phyloP scores from a whole-genome alignment of 2,329 filamentous ascomycete genomes.

The Epichloe glyceriae region DNA sequence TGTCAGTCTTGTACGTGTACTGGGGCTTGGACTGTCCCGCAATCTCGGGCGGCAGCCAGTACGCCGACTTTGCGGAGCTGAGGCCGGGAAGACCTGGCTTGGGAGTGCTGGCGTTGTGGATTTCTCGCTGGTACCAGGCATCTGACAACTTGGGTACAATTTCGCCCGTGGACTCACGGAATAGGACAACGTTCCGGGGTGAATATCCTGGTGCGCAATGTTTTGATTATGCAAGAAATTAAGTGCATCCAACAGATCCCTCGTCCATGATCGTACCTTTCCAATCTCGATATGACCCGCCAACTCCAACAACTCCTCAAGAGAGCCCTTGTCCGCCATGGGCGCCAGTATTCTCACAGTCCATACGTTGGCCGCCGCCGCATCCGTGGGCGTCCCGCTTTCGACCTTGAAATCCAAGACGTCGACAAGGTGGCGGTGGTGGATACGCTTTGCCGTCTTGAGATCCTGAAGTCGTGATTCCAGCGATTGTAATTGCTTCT shows the following conservation, averaged over 20 bases:
- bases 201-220: conserved; percentile 71
- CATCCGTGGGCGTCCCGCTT: conserved; percentile 30
- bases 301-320: conserved; percentile 71
- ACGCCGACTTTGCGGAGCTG: conserved; percentile 57
- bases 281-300: conserved; percentile 60
- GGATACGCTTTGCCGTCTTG: conserved; percentile 59
- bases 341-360: conserved; percentile 64
- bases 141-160: conserved; percentile 65
- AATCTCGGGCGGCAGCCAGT: conserved; percentile 75
- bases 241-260: conserved; percentile 78
- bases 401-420: conserved; percentile 76
- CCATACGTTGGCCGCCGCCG: conserved; percentile 37
- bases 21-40: conserved; percentile 46
- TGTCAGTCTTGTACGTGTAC: conserved; percentile 68
- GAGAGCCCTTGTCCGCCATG: conserved; percentile 66
- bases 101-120: conserved; percentile 46
- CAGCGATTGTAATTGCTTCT: conserved; percentile 62
- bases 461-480: conserved; percentile 66
- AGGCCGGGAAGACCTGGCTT: conserved; percentile 40
- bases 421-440: conserved; percentile 64
- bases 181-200: conserved; percentile 67
- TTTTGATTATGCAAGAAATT: conserved; percentile 79
- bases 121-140: conserved; percentile 53
- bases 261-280: conserved; percentile 79
- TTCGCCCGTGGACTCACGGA: conserved; percentile 53